Percentiles rank a stretch among this genome's conserved stretches.
Evolutionary conservation across 306 rosid species (phyloP).

Genomic region (Clitoria ternatea): DNA sequence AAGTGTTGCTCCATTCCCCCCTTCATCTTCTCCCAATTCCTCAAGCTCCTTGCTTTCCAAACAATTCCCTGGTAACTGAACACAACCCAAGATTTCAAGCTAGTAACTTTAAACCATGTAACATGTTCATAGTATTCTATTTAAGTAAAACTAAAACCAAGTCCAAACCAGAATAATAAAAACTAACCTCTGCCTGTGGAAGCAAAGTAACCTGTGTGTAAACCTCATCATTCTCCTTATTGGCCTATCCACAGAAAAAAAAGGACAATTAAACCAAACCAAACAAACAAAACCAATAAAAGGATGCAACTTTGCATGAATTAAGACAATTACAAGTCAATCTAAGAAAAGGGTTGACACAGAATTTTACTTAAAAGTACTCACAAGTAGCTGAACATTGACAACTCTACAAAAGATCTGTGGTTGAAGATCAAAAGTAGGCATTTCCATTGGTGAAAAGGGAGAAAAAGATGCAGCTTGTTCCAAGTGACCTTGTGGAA

Average conservation of each 20-base stretch:
- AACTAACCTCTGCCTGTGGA: constrained; percentile 78
- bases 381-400: constrained; percentile 80
- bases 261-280: constrained; percentile 1
- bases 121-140: no score
- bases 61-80: constrained; percentile 56
- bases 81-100: constrained; percentile 19
- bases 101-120: no score
- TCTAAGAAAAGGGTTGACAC: no score
- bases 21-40: constrained; percentile 61
- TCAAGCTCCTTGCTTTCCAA: constrained; percentile 58
- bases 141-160: no score
- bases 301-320: constrained; percentile 12
- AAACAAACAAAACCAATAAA: constrained; percentile 4
- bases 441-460: constrained; percentile 62
- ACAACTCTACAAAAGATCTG: constrained; percentile 89
- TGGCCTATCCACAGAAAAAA: constrained; percentile 49
- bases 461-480: constrained; percentile 69
- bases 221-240: constrained; percentile 97
- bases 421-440: constrained; percentile 72
- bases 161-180: constrained; percentile 15
- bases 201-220: constrained; percentile 80
- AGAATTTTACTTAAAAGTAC: constrained; percentile 35
- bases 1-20: constrained; percentile 63
- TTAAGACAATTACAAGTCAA: constrained; percentile 7
- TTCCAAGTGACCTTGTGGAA: constrained; percentile 92